Evolutionary conservation across 176 grass and related monocot species (phyloP), one percentile per base, ranked within the genome.

Genomic region (Cenchrus fungigraminus): DNA sequence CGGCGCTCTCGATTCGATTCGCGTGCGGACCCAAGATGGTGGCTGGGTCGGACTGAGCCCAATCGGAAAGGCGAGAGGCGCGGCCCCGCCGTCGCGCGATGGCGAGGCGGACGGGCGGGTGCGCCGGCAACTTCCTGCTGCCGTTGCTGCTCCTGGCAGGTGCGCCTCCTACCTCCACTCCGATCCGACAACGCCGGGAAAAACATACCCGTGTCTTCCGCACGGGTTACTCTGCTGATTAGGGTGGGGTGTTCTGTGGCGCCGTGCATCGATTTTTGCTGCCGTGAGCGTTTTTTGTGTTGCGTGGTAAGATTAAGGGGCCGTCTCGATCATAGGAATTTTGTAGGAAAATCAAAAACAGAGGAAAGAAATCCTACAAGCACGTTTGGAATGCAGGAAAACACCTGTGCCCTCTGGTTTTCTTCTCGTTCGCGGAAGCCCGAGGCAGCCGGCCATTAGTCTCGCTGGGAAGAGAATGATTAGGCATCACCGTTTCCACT

Each of bases 101-200:
- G 92, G 87, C 89, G 77, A 54, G 84, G 76, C 89, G 77, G 37
- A 64, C 78, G 52, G 81, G 87, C 68, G 87, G 87, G 20, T 87
- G 56, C 66, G 84, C 68, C 71, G 86, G 84, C 67, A 47, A 81
- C 46, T 89, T 84, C 81, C 71, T 94, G 49, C 87, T 94, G 65
- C 89, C 89, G 58, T 59, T 87, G 74, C 40, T 94, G 58, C 89
- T 94, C 10, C 84, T 94, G 61, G 78, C 79, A 81, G 89, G 92
- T 94, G 47, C 19, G 77, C 9, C 19, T 69, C 75, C n/a, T 47
- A 47, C 63, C 1, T 47, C 22, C 42, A 19, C 40, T 53, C 43
- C 51, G 61, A 77, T 71, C 62, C 59, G 10, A 64, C 61, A 68
- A 32, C 15, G 22, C 61, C 72, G 60, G 31, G 13, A 62, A 81